These are phyloP conservation scores for Diaporthe citri DNA, from an alignment of 2,329 filamentous ascomycete species.

Conservation along the genomic window DNA sequence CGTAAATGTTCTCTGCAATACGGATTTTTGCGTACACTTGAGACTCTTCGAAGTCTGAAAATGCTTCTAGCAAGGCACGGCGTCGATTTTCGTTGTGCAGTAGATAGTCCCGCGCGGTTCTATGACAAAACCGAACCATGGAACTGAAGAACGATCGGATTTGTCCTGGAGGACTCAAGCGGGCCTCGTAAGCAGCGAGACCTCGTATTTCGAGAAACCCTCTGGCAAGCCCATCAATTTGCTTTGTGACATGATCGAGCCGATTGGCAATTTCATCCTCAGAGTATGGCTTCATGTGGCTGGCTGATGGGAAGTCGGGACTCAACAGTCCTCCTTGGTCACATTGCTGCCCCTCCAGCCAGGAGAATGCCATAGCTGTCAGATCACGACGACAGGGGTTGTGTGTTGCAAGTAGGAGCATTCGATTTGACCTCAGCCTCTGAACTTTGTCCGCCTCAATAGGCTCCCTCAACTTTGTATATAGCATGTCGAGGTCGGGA, in stretches of 20 bases:
- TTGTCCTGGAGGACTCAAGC: not conserved
- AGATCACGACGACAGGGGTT: not conserved
- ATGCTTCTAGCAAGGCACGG: not conserved
- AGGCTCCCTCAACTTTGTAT: constrained; percentile 12
- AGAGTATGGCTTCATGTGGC: not conserved
- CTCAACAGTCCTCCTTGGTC: not conserved
- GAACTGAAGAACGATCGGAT: not conserved
- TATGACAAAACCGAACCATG: not conserved
- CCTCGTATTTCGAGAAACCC: not conserved
- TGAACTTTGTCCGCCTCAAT: not conserved
- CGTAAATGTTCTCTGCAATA: not conserved
- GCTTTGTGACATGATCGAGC: not conserved
- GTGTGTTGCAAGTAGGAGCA: constrained; percentile 4
- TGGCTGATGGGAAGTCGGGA: not conserved
- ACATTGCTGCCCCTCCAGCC: not conserved
- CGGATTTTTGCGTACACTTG: not conserved
- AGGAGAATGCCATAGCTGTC: not conserved
- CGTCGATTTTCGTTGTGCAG: not conserved
- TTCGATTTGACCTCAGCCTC: not conserved
- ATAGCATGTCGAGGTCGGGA: constrained; percentile 4
- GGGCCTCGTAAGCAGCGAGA: not conserved
- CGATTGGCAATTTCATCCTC: not conserved
- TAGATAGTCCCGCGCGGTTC: not conserved
- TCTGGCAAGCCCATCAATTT: not conserved
- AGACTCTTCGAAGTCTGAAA: not conserved